Evolutionary conservation across 352 stramenopile genomes (phyloP), one percentile per base, ranked within the genome.

Genomic region (Elongisporangium undulatum): DNA sequence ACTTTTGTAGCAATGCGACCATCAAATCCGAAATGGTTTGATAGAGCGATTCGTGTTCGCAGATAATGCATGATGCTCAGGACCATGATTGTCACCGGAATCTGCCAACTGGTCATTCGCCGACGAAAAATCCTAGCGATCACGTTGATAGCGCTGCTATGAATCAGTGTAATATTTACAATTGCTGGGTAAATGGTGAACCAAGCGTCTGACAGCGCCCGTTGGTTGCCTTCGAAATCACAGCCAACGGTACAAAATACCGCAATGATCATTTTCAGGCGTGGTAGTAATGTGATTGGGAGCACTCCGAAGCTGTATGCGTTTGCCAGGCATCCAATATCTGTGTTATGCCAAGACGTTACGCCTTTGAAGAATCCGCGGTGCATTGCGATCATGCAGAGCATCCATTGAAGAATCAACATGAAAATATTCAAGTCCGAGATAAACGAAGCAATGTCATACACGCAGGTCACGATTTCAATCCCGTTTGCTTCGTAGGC

Each of bases 101-200:
- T 66, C 1, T 63, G 23, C 17, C 56, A 22, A 5, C 69, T 62
- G 21, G 26, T 69, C 38, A 78, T 59, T 8, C 72, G 70, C 0
- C 63, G 64, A 9, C 72, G 61, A 21, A 63, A 41, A 17, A 77
- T 50, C 49, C 79, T 80, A 45, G 72, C 65, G 4, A 71, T 15
- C 12, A 80, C 59, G 56, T 87, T 84, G 51, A 81, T 55, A 41
- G 79, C n/a, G 16, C 71, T 79, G 68, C 69, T 83, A 39, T 67
- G 69, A 6, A 84, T 54, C 0, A 82, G 59, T 8, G 69, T 52
- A 9, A 72, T 60, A 58, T 82, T 73, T 15, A 51, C 58, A 21
- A 85, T 65, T 2, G 61, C 59, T 0, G 71, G 72, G 49, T 84
- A 87, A 13, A 85, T 69, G 17, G 70, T 63, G 51, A 76, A 82